These are phyloP conservation scores for Aspergillus sp. DNA, from an alignment of 2,329 filamentous ascomycete genomes.

Conservation along the genomic window DNA sequence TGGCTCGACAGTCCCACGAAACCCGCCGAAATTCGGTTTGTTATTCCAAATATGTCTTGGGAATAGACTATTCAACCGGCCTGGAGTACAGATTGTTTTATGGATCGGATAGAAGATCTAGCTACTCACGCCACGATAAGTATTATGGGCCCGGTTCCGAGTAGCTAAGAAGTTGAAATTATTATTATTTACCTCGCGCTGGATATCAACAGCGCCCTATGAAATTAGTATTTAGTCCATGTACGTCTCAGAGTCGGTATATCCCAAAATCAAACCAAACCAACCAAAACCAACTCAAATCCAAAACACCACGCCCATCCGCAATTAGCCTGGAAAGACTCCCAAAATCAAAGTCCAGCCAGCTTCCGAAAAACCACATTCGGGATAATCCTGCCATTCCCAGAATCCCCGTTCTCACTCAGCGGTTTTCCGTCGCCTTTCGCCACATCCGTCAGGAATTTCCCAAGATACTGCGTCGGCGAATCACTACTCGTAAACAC, in stretches of 20 bases:
- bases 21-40: no score
- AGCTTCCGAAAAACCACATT: constrained; percentile 13
- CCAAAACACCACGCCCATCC: not conserved
- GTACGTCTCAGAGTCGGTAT: no score
- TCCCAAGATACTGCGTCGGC: constrained; percentile 50
- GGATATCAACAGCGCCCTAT: not conserved
- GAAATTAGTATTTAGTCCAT: not conserved
- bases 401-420: constrained; percentile 5
- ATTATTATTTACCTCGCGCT: not conserved
- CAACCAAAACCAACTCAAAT: not conserved
- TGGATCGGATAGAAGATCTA: no score
- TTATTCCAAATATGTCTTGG: no score
- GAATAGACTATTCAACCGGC: no score
- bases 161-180: not conserved
- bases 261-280: not conserved
- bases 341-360: constrained; percentile 3
- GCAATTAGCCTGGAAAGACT: not conserved
- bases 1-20: no score
- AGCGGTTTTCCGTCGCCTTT: constrained; percentile 14
- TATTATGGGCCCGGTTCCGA: no score
- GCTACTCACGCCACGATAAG: no score
- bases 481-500: constrained; percentile 26
- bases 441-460: constrained; percentile 50
- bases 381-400: constrained; percentile 12
- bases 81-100: no score